Evolutionary conservation across 768 basidiomycete genomes (phyloP), one percentile per base, ranked within the genome.

Genomic region (Termitomyces sp.): DNA sequence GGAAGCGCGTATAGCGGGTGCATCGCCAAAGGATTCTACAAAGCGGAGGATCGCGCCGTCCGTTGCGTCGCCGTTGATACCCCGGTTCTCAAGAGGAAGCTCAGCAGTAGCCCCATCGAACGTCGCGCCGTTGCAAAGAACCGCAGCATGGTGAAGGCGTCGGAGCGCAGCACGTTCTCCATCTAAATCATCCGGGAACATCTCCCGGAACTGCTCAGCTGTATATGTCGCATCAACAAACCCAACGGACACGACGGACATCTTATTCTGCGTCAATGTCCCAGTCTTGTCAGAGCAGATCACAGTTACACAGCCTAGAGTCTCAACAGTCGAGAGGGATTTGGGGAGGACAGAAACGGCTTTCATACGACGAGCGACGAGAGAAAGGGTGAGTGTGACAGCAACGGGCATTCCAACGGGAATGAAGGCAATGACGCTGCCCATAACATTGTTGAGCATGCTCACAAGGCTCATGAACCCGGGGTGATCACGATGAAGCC

Each of bases 261-360:
- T 85, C 58, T 70, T 75, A 62, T 83, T 84, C 63, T 79, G 75
- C 2, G 85, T 86, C 21, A 86, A 68, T 0, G 82, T 84, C 14
- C 84, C 82, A 1, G 83, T 83, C 66, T 87, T 87, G 65, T 87
- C 80, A 1, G 75, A 77, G 44, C 73, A 74, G 40, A 78, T 66
- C 14, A 77, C 77, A 49, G 82, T 80, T 64, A 87, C 83, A 8
- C 80, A 76, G 6, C 86, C 86, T 6, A 89, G 75, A 9, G 82
- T 83, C 67, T 89, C 86, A 32, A 89, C 83, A 4, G 83, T 87
- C 19, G 84, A 77, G 23, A 87, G 71, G 4, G 81, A 80, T 64
- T 80, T 80, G 62, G 38, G 54, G 10, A 60, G 59, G 34, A 63
- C 62, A 3, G 43, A 47, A 29, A 58, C 44, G 2, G n/a, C 29